Evolutionary conservation across 2,329 filamentous ascomycete species (phyloP), one percentile per base, ranked within the genome.

Genomic region (Myriosclerotinia scirpicola): DNA sequence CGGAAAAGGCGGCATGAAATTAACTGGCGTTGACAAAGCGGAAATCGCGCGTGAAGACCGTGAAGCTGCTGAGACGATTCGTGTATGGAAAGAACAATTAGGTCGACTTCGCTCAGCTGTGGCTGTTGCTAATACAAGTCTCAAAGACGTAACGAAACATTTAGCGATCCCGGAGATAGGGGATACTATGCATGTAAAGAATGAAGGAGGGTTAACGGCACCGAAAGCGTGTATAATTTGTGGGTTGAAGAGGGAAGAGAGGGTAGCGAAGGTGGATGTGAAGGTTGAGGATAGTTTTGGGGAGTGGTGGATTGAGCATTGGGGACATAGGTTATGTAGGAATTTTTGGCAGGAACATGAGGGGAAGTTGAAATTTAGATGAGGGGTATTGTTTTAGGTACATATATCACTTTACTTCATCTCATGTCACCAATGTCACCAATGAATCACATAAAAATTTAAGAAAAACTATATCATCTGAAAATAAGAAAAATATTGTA

Each of bases 281-380:
- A 83, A 88, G 74, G 81, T 96, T 11, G 88, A 94, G 73, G 94
- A 98, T 77, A 93, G 90, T 76, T 97, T 97, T 81, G 93, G 92
- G 15, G 94, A 98, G 80, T 98, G 93, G 92, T 98, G 94, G 94
- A 82, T 90, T 53, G 93, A 97, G 55, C 89, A 94, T 77, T 93
- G 92, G 90, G 92, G 90, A 0, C 90, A 93, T 78, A 81, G 86
- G 69, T 85, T 86, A 26, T 98, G 94, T 78, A 86, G 86, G 76
- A 89, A 90, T 69, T 97, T 97, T 75, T 98, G 94, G 94, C 80
- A 89, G 67, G 83, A 89, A 72, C 89, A 96, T 77, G 90, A 91
- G 77, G 82, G 82, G 64, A 82, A 83, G 67, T 80, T 97, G 71
- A 85, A 87, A 30, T 46, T 64, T 14, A 56, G 40, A 56, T 64